A percentile compares a stretch with the other conserved stretches of the same genome.
phyloP scores from a whole-genome alignment of 768 basidiomycete genomes.

The Leccinum longicurvipes region DNA sequence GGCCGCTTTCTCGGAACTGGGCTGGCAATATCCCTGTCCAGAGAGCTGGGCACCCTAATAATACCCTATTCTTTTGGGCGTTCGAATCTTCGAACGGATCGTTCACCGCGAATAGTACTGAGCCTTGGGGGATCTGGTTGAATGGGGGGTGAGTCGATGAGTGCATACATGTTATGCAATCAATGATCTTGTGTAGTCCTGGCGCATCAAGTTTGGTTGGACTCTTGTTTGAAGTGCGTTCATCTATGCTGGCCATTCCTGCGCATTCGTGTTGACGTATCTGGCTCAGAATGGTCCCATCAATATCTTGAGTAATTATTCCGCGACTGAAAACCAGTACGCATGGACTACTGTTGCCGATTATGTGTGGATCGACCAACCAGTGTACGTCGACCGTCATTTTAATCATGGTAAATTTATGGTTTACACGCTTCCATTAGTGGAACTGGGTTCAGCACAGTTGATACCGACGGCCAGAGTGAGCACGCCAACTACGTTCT shows the following conservation, averaged over 20 bases:
- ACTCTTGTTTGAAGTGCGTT: constrained; percentile 54
- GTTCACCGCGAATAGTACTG: constrained; percentile 39
- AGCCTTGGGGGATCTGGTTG: constrained; percentile 72
- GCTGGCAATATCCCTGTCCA: constrained; percentile 67
- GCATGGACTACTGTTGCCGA: constrained; percentile 53
- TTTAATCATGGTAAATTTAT: background rate
- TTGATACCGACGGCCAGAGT: constrained; percentile 57
- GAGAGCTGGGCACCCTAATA: constrained; percentile 55
- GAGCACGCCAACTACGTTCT: constrained; percentile 8
- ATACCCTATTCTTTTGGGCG: constrained; percentile 65
- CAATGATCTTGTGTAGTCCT: constrained; percentile 37
- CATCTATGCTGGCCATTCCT: background rate
- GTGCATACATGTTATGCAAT: background rate
- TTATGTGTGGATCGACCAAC: constrained; percentile 72
- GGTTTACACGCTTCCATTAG: constrained; percentile 32
- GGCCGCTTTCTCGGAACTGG: constrained; percentile 44
- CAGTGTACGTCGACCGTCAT: constrained; percentile 38
- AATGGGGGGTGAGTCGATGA: constrained; percentile 55
- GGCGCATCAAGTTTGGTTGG: constrained; percentile 67
- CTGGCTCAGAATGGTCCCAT: constrained; percentile 61
- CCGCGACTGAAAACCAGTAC: constrained; percentile 45
- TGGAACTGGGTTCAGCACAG: constrained; percentile 64
- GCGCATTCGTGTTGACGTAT: background rate
- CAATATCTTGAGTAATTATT: constrained; percentile 48
- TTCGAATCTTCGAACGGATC: constrained; percentile 57